Evolutionary conservation across 2,329 filamentous ascomycete genomes (phyloP), one percentile per base, ranked within the genome.

Genomic region (Diplodia sapinea): DNA sequence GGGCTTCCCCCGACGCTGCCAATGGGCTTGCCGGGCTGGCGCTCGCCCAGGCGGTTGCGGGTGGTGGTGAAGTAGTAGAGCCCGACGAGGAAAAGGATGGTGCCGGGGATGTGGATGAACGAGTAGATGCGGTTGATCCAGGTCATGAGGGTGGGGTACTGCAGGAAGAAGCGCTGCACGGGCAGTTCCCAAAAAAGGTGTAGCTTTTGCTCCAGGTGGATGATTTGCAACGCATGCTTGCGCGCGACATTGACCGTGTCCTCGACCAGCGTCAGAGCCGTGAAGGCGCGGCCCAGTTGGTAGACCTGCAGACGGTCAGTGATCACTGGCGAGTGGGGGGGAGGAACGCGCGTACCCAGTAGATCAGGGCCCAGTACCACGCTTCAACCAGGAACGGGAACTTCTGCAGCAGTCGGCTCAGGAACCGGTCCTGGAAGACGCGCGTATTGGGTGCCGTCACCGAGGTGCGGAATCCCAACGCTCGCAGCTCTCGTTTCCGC

Each of bases 291-390:
- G 29, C 89, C 90, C 13, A 93, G 79, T 77, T 93, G 90, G 76
- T 93, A 93, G 36, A 91, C 88, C 89, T 91, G 69, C 31, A n/a
- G n/a, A 36, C 8, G 26, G 52, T 56, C 29, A 66, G 64, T 31
- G 38, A 23, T n/a, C n/a, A 13, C 17, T 12, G 8, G n/a, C 43
- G 4, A 38, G 4, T 38, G 36, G 50, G 26, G 52, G 15, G 65
- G 11, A 51, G 51, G 26, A 36, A 74, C 85, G 23, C 23, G 23
- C 23, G 72, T 84, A 91, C 89, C 89, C 90, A 92, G 80, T 92
- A 92, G 62, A 92, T 88, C 70, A 91, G 79, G 2, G 88, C 87
- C 90, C 90, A 92, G 73, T 92, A 92, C 89, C 89, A 92, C 50
- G 86, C 89, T 77, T 93, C 91, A 1, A 88, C 88, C 33, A 92